phyloP scores from a whole-genome alignment of 805 yeast species.

The Yarrowia sp. region DNA sequence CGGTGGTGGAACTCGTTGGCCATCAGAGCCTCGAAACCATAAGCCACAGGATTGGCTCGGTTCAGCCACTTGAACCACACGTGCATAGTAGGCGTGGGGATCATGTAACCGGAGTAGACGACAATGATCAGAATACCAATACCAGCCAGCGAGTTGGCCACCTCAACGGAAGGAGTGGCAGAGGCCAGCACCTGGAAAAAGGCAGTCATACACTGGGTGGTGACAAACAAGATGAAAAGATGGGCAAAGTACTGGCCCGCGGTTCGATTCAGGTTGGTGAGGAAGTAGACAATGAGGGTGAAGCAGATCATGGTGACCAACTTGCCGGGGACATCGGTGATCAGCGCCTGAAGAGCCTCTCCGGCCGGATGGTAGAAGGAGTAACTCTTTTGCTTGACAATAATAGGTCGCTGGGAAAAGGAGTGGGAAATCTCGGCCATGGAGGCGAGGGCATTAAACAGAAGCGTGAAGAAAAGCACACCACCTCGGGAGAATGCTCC shows the following conservation, averaged over 20 bases:
- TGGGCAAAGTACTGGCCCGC: conserved; percentile 56
- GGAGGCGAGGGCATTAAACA: conserved; percentile 60
- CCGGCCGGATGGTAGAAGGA: conserved; percentile 72
- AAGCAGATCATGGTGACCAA: conserved; percentile 46
- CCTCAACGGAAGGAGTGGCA: conserved; percentile 46
- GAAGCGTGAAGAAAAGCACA: conserved; percentile 54
- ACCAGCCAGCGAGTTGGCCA: conserved; percentile 62
- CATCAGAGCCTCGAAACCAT: conserved; percentile 61
- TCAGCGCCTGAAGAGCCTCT: conserved; percentile 60
- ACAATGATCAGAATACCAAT: conserved; percentile 48
- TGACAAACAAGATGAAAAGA: conserved; percentile 45
- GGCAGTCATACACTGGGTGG: conserved; percentile 48
- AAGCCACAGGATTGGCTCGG: conserved; percentile 55
- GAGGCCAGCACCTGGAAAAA: conserved; percentile 56
- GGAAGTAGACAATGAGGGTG: conserved; percentile 52
- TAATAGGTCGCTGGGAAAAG: conserved; percentile 54
- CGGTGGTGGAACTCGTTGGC: conserved; percentile 61
- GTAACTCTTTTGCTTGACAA: conserved; percentile 67
- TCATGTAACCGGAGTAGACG: conserved; percentile 61
- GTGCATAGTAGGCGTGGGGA: conserved; percentile 58
- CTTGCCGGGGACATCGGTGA: conserved; percentile 64
- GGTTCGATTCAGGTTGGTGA: conserved; percentile 48
- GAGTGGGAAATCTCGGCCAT: conserved; percentile 52
- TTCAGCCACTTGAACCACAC: conserved; percentile 72
- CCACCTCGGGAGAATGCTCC: conserved; percentile 68